Evolutionary conservation across 179 eudicot genomes (phyloP).

Genomic region (Patellifolia procumbens): DNA sequence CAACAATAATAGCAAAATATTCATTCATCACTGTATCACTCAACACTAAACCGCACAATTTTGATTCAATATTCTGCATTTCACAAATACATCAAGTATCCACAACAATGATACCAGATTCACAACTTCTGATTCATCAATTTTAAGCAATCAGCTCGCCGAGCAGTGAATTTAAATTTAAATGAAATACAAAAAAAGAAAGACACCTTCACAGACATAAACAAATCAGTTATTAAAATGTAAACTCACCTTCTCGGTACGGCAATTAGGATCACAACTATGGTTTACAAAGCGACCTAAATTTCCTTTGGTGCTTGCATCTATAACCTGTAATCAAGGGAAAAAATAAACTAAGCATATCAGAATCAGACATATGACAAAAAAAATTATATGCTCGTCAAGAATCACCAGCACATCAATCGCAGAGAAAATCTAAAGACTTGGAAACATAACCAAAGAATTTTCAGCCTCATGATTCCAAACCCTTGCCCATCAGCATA

Average conservation of each 20-base stretch:
- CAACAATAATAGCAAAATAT: too few species aligned
- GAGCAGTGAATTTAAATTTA: neutral
- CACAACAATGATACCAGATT: neutral
- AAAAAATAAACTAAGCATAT: neutral
- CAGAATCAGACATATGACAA: constrained; percentile 14
- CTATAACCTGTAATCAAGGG: too few species aligned
- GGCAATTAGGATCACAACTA: too few species aligned
- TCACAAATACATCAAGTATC: neutral
- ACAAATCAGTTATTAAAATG: too few species aligned
- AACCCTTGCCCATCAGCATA: neutral
- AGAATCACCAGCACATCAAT: constrained; percentile 1
- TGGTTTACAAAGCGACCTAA: too few species aligned
- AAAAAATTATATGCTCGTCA: constrained; percentile 4
- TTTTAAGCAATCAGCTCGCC: neutral
- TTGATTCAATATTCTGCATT: neutral
- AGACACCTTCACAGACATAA: neutral
- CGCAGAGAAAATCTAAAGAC: neutral
- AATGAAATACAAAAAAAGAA: neutral
- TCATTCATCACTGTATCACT: neutral
- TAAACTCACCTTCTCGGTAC: too few species aligned
- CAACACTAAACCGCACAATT: neutral
- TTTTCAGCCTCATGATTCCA: neutral
- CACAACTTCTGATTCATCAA: neutral
- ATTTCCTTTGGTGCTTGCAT: too few species aligned
- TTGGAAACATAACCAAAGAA: neutral